Base-by-base conservation (phyloP, 1,284 basidiomycete genomes). In the Ganoderma multipileum region DNA sequence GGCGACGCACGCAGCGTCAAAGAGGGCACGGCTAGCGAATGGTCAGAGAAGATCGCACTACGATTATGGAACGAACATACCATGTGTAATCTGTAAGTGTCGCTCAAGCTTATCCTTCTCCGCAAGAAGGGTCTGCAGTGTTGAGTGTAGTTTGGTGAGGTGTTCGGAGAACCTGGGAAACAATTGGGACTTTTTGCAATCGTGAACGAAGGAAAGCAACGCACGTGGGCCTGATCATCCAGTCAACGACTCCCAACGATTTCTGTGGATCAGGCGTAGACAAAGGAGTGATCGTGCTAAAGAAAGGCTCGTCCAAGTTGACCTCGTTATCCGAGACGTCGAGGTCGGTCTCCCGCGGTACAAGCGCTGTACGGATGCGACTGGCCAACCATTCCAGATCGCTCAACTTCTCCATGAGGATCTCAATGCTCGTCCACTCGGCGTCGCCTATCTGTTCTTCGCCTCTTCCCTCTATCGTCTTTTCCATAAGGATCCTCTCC, bases 201-300 rank as follows among this genome's bases (percentile, higher is more conserved):
- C 65, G 52, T 50, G 52, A 60, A 18, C 54, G 47, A 62, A 70
- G 64, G 69, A 47, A 55, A 23, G 33, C 44, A 6, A 78, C 85
- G 75, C 72, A 96, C 95, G 85, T 84, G 28, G 94, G 91, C 70
- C 87, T 90, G 69, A 97, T 91, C 41, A 83, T 85, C 90, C 90
- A 91, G 69, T 73, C 70, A 3, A 63, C 41, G 28, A 66, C 44
- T 3, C 70, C 71, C 55, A 74, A 58, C 30, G 68, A 41, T 68
- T 73, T 70, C 73, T 77, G 63, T 39, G 57, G 50, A 68, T 65
- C 68, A 71, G 75, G 59, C 63, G 73, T 59, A 69, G 76, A 57
- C 66, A 70, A 59, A 1, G 67, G 57, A 0, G 55, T 38, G 2
- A 33, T 58, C 6, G 63, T n/a, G 8, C 30, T 20, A 4, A 30